Conservation (phyloP, 805 yeast genomes). For the Lachancea kluyveri region DNA sequence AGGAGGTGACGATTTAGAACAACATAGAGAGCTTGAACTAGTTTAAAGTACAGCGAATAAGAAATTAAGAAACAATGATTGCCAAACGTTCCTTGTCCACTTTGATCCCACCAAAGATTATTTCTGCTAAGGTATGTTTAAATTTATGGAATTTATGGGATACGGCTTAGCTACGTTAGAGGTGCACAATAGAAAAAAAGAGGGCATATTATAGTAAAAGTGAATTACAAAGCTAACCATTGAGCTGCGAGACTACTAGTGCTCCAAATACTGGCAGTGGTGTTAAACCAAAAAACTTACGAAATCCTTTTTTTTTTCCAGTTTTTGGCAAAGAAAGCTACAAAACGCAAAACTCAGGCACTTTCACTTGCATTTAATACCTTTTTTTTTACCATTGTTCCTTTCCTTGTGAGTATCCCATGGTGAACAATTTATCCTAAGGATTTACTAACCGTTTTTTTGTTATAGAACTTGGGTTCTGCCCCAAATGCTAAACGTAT, state of each 20-base stretch:
- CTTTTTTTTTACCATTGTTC: not conserved
- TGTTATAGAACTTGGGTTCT: conserved; percentile 72
- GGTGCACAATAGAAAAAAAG: too few relatives aligned
- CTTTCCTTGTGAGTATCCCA: not conserved
- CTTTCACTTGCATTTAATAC: not conserved
- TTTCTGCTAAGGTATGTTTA: conserved; percentile 84
- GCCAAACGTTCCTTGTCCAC: conserved; percentile 91
- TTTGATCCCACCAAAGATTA: conserved; percentile 97
- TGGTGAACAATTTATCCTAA: not conserved
- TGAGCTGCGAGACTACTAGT: too few relatives aligned
- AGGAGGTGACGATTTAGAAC: conserved; percentile 1
- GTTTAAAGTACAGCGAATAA: not conserved
- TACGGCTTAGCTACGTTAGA: not conserved
- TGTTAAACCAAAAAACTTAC: too few relatives aligned
- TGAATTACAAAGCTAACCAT: too few relatives aligned
- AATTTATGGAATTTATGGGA: not conserved
- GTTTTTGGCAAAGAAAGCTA: too few relatives aligned
- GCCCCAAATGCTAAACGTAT: conserved; percentile 97
- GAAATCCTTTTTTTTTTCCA: too few relatives aligned
- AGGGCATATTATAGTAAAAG: too few relatives aligned
- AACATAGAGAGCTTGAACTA: not conserved
- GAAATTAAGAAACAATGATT: conserved; percentile 40
- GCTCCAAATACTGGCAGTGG: too few relatives aligned
- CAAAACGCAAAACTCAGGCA: not conserved
- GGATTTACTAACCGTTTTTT: conserved; percentile 19